A percentile compares a stretch with the other conserved stretches of the same genome.
Conservation (phyloP, 1,284 basidiomycete genomes). For the Phellopilus nigrolimitatus region DNA sequence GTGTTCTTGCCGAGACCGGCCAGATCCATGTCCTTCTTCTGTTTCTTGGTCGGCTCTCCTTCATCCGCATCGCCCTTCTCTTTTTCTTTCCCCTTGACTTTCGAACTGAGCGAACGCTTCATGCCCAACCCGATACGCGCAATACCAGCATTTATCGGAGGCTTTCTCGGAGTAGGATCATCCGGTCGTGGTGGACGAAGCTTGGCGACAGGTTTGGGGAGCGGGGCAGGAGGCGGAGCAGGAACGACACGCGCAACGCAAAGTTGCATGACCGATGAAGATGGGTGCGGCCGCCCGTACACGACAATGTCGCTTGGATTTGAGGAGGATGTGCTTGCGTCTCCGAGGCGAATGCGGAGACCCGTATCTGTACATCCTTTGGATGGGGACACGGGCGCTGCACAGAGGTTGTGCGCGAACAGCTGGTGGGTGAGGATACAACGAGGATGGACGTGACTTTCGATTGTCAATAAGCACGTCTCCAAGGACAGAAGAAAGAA, state of each 20-base stretch:
- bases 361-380: slow-evolving; percentile 42
- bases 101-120: slow-evolving; percentile 19
- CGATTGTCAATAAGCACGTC: background rate
- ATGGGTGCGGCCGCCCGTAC: slow-evolving; percentile 45
- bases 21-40: slow-evolving; percentile 23
- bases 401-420: slow-evolving; percentile 66
- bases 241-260: slow-evolving; percentile 54
- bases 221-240: slow-evolving; percentile 32
- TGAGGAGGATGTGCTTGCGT: slow-evolving; percentile 44
- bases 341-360: slow-evolving; percentile 64
- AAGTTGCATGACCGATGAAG: slow-evolving; percentile 37
- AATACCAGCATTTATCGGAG: slow-evolving; percentile 36
- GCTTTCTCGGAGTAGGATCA: slow-evolving; percentile 68
- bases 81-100: slow-evolving; percentile 24
- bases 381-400: slow-evolving; percentile 39
- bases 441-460: slow-evolving; percentile 66
- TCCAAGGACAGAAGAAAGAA: background rate
- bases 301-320: slow-evolving; percentile 66
- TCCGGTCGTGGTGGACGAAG: slow-evolving; percentile 60
- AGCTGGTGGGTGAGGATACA: slow-evolving; percentile 57
- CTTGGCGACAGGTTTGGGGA: slow-evolving; percentile 25
- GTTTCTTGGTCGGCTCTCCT: slow-evolving; percentile 16
- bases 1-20: slow-evolving; percentile 25
- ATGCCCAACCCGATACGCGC: slow-evolving; percentile 28
- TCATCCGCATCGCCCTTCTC: slow-evolving; percentile 19